Evolutionary conservation across 2,329 filamentous ascomycete species (phyloP).

Genomic region (Metarhizium humberi): DNA sequence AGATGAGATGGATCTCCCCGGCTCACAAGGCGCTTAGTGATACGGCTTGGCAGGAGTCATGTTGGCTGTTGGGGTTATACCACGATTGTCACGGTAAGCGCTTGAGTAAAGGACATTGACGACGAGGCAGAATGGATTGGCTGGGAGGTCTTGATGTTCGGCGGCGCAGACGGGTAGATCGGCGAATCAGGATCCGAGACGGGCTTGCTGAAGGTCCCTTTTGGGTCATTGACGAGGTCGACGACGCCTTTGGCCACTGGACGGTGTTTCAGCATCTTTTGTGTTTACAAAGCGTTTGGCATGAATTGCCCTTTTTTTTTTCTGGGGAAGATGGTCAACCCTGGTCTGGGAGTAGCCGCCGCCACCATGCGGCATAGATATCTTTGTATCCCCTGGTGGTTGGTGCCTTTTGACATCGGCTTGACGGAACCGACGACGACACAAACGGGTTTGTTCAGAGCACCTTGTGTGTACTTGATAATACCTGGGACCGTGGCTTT

Average conservation of each 20-base stretch:
- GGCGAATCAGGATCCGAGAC: slow-evolving; percentile 2
- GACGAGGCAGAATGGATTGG: not conserved
- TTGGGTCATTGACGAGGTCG: not conserved
- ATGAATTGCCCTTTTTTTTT: too few relatives aligned
- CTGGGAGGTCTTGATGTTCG: not conserved
- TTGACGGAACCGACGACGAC: too few relatives aligned
- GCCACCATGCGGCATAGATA: too few relatives aligned
- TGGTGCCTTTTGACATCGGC: too few relatives aligned
- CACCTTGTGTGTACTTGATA: too few relatives aligned
- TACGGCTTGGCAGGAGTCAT: not conserved
- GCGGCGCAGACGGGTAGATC: not conserved
- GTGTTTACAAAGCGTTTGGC: too few relatives aligned
- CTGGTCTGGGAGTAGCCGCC: too few relatives aligned
- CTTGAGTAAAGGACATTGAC: not conserved
- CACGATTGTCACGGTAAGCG: not conserved
- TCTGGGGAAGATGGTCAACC: too few relatives aligned
- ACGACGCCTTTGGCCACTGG: not conserved
- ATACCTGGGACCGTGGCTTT: too few relatives aligned
- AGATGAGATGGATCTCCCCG: not conserved
- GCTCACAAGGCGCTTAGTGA: not conserved
- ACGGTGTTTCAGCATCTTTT: not conserved
- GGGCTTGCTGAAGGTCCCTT: not conserved
- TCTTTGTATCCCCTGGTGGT: too few relatives aligned
- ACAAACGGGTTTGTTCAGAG: too few relatives aligned
- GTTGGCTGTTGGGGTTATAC: not conserved